Conservation (phyloP, 2,329 filamentous ascomycete genomes). For the Periconia sp. region DNA sequence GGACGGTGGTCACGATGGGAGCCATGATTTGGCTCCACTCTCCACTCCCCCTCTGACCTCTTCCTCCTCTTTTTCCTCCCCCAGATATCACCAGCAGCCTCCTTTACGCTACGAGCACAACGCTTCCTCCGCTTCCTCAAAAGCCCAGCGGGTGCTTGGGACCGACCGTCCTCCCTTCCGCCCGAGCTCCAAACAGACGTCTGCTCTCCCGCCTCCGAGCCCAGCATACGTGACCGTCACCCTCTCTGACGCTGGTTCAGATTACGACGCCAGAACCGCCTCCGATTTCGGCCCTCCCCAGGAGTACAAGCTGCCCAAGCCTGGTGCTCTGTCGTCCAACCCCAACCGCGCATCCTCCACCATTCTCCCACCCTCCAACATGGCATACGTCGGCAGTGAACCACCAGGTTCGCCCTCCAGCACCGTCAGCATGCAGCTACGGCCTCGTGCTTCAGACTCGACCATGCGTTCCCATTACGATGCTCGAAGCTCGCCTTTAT, state of each 20-base stretch:
- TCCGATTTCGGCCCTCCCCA: conserved; percentile 10
- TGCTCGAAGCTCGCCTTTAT: conserved; percentile 41
- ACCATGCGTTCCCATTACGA: conserved; percentile 49
- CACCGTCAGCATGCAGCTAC: conserved; percentile 28
- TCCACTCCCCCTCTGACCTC: conserved; percentile 5
- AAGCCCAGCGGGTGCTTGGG: conserved; percentile 43
- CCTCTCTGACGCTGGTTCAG: conserved; percentile 33
- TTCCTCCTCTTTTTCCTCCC: conserved; percentile 18
- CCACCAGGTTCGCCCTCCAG: conserved; percentile 32
- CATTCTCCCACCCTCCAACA: conserved; percentile 19
- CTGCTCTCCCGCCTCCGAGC: conserved; percentile 22
- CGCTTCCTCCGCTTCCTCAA: conserved; percentile 15
- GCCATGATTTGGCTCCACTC: conserved; percentile 17
- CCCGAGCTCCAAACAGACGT: conserved; percentile 21
- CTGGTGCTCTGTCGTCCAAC: conserved; percentile 3
- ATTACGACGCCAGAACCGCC: conserved; percentile 23
- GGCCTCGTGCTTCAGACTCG: conserved; percentile 38
- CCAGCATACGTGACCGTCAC: conserved; percentile 36
- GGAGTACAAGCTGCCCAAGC: conserved; percentile 19
- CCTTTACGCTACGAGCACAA: conserved; percentile 17
- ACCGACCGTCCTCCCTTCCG: conserved; percentile 34
- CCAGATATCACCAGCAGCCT: conserved; percentile 3
- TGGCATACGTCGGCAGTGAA: conserved; percentile 19
- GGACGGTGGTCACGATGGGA: conserved; percentile 12
- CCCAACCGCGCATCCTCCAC: conserved; percentile 40